Evolutionary conservation across 1,139 yeast species (phyloP).

Genomic region (Eremothecium cymbalariae): DNA sequence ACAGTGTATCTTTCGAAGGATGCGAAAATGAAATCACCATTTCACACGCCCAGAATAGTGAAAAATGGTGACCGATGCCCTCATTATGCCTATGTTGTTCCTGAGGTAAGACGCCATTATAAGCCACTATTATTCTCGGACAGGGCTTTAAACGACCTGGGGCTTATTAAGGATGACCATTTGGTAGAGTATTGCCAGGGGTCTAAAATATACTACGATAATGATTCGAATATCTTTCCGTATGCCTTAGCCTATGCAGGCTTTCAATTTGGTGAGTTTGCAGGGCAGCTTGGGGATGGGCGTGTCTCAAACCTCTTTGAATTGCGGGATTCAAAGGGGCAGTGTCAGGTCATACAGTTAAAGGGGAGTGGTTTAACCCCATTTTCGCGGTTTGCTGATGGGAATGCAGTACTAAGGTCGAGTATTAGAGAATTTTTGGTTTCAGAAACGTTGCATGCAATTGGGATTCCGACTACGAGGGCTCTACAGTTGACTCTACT

Average conservation of each 20-base stretch:
- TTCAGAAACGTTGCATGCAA: conserved; percentile 70
- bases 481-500: conserved; percentile 65
- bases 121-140: conserved; percentile 52
- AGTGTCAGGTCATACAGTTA: conserved; percentile 45
- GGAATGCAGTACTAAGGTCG: conserved; percentile 85
- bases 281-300: conserved; percentile 97
- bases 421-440: conserved; percentile 81
- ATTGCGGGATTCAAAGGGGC: conserved; percentile 36
- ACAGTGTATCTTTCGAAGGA: conserved; percentile 25
- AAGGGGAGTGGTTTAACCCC: conserved; percentile 94
- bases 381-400: conserved; percentile 90
- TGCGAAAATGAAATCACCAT: conserved; percentile 20
- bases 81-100: conserved; percentile 61
- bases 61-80: conserved; percentile 42
- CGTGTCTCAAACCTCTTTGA: conserved; percentile 79
- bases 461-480: conserved; percentile 82
- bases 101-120: conserved; percentile 51
- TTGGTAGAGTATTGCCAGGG: conserved; percentile 60
- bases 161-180: conserved; percentile 37
- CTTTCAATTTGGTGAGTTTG: conserved; percentile 92
- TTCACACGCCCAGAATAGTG: conserved; percentile 49
- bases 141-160: conserved; percentile 57
- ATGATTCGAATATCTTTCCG: conserved; percentile 48
- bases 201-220: conserved; percentile 36
- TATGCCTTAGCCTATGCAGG: conserved; percentile 93